phyloP scores from a whole-genome alignment of 352 stramenopile genomes.

The Globisporangium ultimum region DNA sequence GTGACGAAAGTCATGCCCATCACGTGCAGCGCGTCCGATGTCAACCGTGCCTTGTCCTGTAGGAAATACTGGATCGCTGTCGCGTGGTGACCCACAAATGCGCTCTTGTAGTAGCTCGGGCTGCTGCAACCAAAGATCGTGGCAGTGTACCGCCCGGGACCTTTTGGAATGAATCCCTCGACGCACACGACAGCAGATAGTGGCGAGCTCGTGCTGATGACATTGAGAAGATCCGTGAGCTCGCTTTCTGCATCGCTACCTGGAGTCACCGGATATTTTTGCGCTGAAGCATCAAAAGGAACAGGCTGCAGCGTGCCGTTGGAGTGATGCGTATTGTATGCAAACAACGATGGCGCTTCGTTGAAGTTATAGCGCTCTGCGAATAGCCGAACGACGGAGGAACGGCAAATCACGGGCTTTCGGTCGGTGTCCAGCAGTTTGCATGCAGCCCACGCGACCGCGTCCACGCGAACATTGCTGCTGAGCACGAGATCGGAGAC shows the following conservation, averaged over 20 bases:
- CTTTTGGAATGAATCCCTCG: slow-evolving; percentile 36
- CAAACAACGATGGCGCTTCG: slow-evolving; percentile 8
- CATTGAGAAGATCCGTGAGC: slow-evolving; percentile 37
- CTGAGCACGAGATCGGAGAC: slow-evolving; percentile 38
- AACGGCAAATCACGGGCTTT: slow-evolving; percentile 49
- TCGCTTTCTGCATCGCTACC: slow-evolving; percentile 37
- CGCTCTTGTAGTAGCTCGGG: slow-evolving; percentile 30
- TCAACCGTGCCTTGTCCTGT: slow-evolving; percentile 28
- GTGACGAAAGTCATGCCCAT: slow-evolving; percentile 33
- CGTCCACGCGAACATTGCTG: slow-evolving; percentile 40
- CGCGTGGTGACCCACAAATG: slow-evolving; percentile 20
- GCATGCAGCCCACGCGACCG: slow-evolving; percentile 50
- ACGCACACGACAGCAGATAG: slow-evolving; percentile 41
- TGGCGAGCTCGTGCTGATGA: slow-evolving; percentile 53
- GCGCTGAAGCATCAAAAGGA: background rate
- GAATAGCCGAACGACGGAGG: slow-evolving; percentile 44
- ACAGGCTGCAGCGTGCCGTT: slow-evolving; percentile 1
- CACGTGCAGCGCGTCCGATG: slow-evolving; percentile 16
- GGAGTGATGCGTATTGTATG: background rate
- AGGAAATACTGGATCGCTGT: slow-evolving; percentile 17
- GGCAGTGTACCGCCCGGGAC: slow-evolving; percentile 18
- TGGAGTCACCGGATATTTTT: slow-evolving; percentile 14
- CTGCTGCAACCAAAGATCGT: slow-evolving; percentile 36
- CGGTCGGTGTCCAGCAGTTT: slow-evolving; percentile 40
- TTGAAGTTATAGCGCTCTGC: slow-evolving; percentile 30